Base-by-base conservation (phyloP, 2,329 filamentous ascomycete genomes). In the Fusarium foetens region DNA sequence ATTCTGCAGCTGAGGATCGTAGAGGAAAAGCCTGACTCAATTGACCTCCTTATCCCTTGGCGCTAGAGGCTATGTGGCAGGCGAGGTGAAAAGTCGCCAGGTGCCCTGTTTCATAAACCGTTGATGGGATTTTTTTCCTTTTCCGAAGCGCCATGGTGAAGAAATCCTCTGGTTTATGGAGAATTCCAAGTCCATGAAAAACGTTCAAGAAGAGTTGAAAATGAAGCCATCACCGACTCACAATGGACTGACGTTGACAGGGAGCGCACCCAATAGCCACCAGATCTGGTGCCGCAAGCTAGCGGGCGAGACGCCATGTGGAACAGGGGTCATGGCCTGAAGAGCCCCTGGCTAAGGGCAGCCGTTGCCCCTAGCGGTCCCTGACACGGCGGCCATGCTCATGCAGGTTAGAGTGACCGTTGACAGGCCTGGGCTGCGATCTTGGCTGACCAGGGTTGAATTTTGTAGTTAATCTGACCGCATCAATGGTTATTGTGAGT, bases 171-270 rank as follows among this genome's bases (percentile, higher is more conserved):
- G 36, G 33, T 35, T n/a, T 11, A 73, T 38, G 57, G 43, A 58
- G 36, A 49, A 63, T 48, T 25, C 52, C 25, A 61, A 60, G 33
- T 65, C 35, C 51, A 49, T 55, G 53, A 54, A 65, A 64, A 77
- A 77, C 75, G 66, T 68, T 51, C 67, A 75, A 77, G 25, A 51
- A 25, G 23, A 25, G 8, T 23, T 17, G 27, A 39, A 61, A 68
- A 77, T 77, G 75, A 77, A 77, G 75, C 75, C 74, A 77, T 77
- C 75, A 57, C 71, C 70, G 76, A 66, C 65, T 71, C 36, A 46
- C 54, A 29, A 64, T 77, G 74, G 62, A 74, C 75, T 77, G 74
- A 72, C 70, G 29, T 25, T 33, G 33, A 39, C 55, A 71, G 58
- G 49, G 63, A 63, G 29, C 9, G 23, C 38, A 61, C 46, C 63